Conservation (phyloP, 495 filamentous ascomycete genomes). For the Bacidia gigantensis region DNA sequence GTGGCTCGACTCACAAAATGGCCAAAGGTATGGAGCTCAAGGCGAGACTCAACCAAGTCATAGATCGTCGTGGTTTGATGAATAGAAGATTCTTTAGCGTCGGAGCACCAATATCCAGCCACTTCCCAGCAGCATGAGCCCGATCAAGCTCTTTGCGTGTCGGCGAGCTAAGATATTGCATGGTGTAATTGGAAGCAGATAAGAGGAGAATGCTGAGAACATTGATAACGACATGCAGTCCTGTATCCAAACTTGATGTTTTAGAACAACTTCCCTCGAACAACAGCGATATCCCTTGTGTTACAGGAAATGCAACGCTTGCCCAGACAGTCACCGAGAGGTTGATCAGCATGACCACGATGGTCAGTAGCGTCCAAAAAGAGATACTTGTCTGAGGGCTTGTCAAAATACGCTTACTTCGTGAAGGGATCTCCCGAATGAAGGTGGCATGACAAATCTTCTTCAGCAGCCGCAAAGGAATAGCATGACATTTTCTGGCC, state of each 20-base stretch:
- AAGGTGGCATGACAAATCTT: too few species aligned
- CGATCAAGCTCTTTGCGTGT: conserved; percentile 27
- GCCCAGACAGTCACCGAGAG: background rate
- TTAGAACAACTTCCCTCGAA: conserved; percentile 16
- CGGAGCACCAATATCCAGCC: conserved; percentile 26
- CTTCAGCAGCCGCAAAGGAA: too few species aligned
- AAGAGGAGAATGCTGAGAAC: conserved; percentile 26
- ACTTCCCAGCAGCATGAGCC: conserved; percentile 23
- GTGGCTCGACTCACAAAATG: too few species aligned
- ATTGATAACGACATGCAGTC: conserved; percentile 26
- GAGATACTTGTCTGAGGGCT: too few species aligned
- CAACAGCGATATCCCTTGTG: background rate
- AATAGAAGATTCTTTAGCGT: background rate
- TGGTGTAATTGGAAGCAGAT: conserved; percentile 29
- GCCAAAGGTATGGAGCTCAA: background rate
- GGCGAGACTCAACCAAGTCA: background rate
- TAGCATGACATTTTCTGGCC: too few species aligned
- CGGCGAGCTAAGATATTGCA: conserved; percentile 29
- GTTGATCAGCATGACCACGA: background rate
- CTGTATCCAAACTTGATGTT: conserved; percentile 12
- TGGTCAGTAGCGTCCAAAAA: too few species aligned
- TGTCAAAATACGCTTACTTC: too few species aligned
- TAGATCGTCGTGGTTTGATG: background rate
- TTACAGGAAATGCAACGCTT: background rate
- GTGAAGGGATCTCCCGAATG: too few species aligned